Percentiles rank a stretch among this genome's conserved stretches.
Conservation (phyloP, 2,329 filamentous ascomycete genomes). For the Ceratocystis cacaofunesta region DNA sequence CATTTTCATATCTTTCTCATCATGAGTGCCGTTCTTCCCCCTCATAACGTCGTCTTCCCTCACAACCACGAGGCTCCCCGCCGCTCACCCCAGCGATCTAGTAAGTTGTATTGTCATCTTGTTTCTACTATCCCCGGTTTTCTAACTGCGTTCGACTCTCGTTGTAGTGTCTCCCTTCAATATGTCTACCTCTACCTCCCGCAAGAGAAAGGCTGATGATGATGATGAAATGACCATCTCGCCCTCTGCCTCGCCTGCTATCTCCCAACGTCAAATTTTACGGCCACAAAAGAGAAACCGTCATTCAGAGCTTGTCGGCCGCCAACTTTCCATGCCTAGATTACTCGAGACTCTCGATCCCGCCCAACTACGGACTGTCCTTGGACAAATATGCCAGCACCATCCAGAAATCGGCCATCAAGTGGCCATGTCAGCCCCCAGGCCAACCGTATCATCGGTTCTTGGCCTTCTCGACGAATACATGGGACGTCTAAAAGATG, state of each 20-base stretch:
- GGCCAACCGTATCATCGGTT: slow-evolving; percentile 70
- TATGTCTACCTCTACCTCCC: slow-evolving; percentile 31
- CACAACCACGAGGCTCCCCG: slow-evolving; percentile 43
- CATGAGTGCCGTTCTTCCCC: slow-evolving; percentile 48
- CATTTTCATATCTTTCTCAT: slow-evolving; percentile 19
- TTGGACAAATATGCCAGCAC: slow-evolving; percentile 83
- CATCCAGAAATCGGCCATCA: slow-evolving; percentile 77
- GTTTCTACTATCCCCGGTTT: neutral
- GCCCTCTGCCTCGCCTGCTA: slow-evolving; percentile 65
- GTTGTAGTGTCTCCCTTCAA: slow-evolving; percentile 31
- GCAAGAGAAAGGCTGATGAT: slow-evolving; percentile 78
- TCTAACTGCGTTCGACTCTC: neutral
- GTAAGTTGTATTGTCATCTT: slow-evolving; percentile 29
- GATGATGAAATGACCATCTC: slow-evolving; percentile 89
- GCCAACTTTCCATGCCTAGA: slow-evolving; percentile 44
- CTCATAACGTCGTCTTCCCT: slow-evolving; percentile 42
- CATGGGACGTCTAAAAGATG: slow-evolving; percentile 57
- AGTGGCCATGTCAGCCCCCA: slow-evolving; percentile 67
- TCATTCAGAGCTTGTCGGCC: slow-evolving; percentile 49
- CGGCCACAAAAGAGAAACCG: slow-evolving; percentile 49
- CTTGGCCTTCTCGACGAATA: slow-evolving; percentile 71
- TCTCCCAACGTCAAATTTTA: slow-evolving; percentile 51
- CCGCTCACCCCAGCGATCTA: slow-evolving; percentile 39
- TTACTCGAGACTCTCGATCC: slow-evolving; percentile 89
- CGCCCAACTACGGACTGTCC: slow-evolving; percentile 65